Conservation (phyloP, 225 moss, liverwort and hornwort species). For the Climacium dendroides region DNA sequence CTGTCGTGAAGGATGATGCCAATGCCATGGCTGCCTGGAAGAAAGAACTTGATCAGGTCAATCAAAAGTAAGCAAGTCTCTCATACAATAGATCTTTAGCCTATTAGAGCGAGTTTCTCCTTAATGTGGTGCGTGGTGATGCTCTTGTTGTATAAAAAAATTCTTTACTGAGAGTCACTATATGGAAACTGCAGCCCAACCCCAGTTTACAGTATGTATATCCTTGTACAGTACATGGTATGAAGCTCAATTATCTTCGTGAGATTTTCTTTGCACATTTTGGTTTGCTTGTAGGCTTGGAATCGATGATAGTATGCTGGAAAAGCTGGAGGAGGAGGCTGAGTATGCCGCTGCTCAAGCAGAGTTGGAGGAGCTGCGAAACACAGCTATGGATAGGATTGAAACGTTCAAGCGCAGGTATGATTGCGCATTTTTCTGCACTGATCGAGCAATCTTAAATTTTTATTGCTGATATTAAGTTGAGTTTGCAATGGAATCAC, state of each 20-base stretch:
- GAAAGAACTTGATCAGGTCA: slow-evolving; percentile 78
- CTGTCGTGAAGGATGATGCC: slow-evolving; percentile 56
- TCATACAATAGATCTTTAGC: neutral
- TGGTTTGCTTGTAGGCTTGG: slow-evolving; percentile 39
- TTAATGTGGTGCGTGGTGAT: neutral
- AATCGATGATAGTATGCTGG: slow-evolving; percentile 57
- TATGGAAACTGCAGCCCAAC: neutral
- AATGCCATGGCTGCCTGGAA: slow-evolving; percentile 56
- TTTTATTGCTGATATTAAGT: neutral
- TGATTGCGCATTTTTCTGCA: neutral
- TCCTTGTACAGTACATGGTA: neutral
- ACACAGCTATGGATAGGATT: slow-evolving; percentile 64
- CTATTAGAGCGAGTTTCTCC: neutral
- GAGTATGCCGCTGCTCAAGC: slow-evolving; percentile 68
- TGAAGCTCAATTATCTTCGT: neutral
- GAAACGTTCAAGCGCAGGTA: slow-evolving; percentile 91
- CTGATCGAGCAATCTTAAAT: neutral
- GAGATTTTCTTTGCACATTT: neutral
- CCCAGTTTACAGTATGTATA: neutral
- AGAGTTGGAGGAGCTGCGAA: slow-evolving; percentile 65
- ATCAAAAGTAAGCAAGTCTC: slow-evolving; percentile 52
- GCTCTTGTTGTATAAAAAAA: neutral
- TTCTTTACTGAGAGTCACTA: neutral
- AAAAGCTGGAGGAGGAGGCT: slow-evolving; percentile 77
- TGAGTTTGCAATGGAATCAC: neutral